phyloP scores from a whole-genome alignment of 345 rosid species.

The Citrus glauca region DNA sequence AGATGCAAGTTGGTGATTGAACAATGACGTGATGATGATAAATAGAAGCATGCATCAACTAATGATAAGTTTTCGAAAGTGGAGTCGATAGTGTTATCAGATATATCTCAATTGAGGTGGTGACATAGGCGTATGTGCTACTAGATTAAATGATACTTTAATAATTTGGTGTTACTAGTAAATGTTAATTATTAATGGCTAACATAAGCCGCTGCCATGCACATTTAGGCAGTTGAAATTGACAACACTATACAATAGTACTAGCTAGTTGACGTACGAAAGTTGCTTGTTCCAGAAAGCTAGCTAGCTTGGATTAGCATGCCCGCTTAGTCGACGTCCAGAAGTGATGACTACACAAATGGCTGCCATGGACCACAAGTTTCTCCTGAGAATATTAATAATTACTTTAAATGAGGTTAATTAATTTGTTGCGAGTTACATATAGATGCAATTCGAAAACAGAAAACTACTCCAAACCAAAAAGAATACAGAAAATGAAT shows the following conservation, averaged over 20 bases:
- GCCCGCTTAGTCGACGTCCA: background rate
- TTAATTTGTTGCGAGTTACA: too few relatives aligned
- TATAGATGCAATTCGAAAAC: too few relatives aligned
- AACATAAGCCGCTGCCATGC: background rate
- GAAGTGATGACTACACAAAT: background rate
- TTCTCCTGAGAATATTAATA: background rate
- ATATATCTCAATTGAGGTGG: too few relatives aligned
- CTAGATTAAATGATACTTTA: background rate
- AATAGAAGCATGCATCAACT: background rate
- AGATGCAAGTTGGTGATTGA: background rate
- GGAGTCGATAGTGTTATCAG: too few relatives aligned
- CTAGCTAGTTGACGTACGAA: background rate
- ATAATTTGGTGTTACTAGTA: background rate
- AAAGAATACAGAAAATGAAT: too few relatives aligned
- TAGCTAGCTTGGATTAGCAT: background rate
- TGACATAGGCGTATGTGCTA: too few relatives aligned
- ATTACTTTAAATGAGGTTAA: too few relatives aligned
- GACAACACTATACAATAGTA: background rate
- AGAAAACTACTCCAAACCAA: too few relatives aligned
- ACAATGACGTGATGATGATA: background rate
- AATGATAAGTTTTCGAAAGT: background rate
- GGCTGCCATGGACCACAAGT: background rate
- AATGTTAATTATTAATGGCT: background rate
- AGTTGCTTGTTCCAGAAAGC: constrained; percentile 14
- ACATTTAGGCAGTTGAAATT: background rate